Evolutionary conservation across 192 early-diverging fungal genomes (phyloP).

Genomic region (Coemansia sp.): DNA sequence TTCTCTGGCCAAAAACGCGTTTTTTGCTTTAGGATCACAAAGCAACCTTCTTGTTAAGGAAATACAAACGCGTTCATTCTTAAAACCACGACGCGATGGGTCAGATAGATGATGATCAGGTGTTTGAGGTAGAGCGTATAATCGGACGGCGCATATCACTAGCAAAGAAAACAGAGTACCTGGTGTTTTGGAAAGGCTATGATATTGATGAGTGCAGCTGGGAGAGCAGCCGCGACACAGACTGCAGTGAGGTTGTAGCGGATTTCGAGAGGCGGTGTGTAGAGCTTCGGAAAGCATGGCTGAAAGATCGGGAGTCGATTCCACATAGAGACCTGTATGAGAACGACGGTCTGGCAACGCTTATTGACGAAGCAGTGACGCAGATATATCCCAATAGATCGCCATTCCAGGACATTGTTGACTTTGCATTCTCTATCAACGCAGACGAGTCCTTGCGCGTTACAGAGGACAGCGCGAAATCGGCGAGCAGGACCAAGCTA

Average conservation of each 20-base stretch:
- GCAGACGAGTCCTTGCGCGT: neutral
- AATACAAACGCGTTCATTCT: too few relatives aligned
- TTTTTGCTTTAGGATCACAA: too few relatives aligned
- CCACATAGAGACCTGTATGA: conserved; percentile 23
- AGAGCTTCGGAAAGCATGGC: conserved; percentile 13
- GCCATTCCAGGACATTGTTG: conserved; percentile 18
- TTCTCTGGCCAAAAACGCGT: too few relatives aligned
- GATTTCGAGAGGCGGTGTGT: conserved; percentile 38
- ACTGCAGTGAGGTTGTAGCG: conserved; percentile 9
- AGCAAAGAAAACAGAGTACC: conserved; percentile 25
- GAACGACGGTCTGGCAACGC: conserved; percentile 34
- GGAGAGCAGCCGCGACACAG: conserved; percentile 8
- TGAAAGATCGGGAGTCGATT: neutral
- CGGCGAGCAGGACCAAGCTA: neutral
- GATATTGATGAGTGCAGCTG: conserved; percentile 20
- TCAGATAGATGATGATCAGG: conserved; percentile 1
- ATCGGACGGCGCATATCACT: conserved; percentile 36
- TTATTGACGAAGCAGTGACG: conserved; percentile 29
- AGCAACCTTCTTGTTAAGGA: too few relatives aligned
- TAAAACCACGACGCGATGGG: neutral
- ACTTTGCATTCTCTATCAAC: conserved; percentile 23
- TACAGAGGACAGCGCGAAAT: neutral
- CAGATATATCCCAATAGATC: conserved; percentile 8
- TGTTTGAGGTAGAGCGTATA: conserved; percentile 40
- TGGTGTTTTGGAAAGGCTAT: conserved; percentile 31